phyloP scores from a whole-genome alignment of 139 green algal genomes.

The Chlamydomonas sphaeroides region DNA sequence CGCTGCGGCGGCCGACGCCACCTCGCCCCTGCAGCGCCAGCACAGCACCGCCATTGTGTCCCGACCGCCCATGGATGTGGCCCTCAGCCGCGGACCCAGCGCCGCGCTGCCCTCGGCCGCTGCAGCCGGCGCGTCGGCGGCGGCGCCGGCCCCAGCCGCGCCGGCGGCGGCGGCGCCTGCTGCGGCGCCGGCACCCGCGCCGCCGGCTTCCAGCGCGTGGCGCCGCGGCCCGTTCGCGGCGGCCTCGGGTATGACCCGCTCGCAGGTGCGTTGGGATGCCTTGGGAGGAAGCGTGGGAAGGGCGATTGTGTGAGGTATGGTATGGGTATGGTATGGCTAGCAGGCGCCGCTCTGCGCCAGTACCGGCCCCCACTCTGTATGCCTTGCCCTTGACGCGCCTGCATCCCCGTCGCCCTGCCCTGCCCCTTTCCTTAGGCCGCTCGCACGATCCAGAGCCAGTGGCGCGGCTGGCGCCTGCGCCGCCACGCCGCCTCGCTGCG shows the following conservation, averaged over 20 bases:
- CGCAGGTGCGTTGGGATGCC: too few relatives aligned
- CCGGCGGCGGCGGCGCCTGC: neutral
- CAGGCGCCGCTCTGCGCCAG: neutral
- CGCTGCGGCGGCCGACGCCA: neutral
- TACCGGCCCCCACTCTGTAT: neutral
- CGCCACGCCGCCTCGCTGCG: constrained; percentile 12
- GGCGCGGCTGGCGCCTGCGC: constrained; percentile 13
- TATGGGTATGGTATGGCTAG: too few relatives aligned
- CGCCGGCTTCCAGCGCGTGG: neutral
- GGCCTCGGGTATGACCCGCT: neutral
- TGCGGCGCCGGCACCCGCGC: too few relatives aligned
- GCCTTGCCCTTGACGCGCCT: neutral
- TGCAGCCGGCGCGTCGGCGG: neutral
- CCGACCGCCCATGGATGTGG: constrained; percentile 3
- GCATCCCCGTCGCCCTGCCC: neutral
- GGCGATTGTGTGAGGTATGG: too few relatives aligned
- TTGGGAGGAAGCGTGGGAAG: too few relatives aligned
- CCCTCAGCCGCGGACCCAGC: constrained; percentile 4
- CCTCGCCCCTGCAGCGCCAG: constrained; percentile 14
- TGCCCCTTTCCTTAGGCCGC: too few relatives aligned
- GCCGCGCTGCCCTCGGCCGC: neutral
- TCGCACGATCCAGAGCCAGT: constrained; percentile 28
- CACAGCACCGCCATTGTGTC: constrained; percentile 12
- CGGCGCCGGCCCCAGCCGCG: neutral
- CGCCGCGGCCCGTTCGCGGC: too few relatives aligned